phyloP scores from a whole-genome alignment of 2,329 filamentous ascomycete genomes.

The Plenodomus biglobosus region DNA sequence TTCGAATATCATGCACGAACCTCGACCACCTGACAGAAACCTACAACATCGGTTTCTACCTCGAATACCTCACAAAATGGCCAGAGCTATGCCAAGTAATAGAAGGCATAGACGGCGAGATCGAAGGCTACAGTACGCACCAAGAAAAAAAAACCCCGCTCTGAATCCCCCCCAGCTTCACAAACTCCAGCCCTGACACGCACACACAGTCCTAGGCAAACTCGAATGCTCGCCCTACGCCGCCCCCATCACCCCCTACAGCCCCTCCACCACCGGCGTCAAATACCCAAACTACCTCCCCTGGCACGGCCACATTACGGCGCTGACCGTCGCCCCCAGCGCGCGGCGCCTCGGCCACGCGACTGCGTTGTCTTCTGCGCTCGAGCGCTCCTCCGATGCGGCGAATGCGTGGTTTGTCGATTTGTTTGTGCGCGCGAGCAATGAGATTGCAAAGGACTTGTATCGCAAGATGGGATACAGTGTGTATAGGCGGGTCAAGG shows the following conservation, averaged over 20 bases:
- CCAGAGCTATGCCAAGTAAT: slow-evolving; percentile 91
- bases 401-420: slow-evolving; percentile 94
- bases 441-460: slow-evolving; percentile 81
- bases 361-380: slow-evolving; percentile 74
- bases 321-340: slow-evolving; percentile 85
- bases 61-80: slow-evolving; percentile 95
- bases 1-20: slow-evolving; percentile 91
- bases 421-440: slow-evolving; percentile 87
- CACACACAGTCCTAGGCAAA: slow-evolving; percentile 98
- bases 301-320: slow-evolving; percentile 99
- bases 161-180: too few relatives aligned
- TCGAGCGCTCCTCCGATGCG: slow-evolving; percentile 80
- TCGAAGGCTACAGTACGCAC: slow-evolving; percentile 85
- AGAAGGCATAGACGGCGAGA: slow-evolving; percentile 80
- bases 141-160: too few relatives aligned
- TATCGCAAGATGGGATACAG: slow-evolving; percentile 90
- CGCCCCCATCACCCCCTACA: slow-evolving; percentile 69
- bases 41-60: slow-evolving; percentile 92
- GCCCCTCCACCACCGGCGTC: slow-evolving; percentile 51
- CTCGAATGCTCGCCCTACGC: slow-evolving; percentile 79
- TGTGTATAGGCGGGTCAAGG: slow-evolving; percentile 83
- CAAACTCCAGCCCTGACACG: too few relatives aligned
- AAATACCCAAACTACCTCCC: slow-evolving; percentile 74
- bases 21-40: slow-evolving; percentile 97
- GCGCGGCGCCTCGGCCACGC: slow-evolving; percentile 86